phyloP scores from a whole-genome alignment of 192 early-diverging fungal species.

The Thamnidium elegans region DNA sequence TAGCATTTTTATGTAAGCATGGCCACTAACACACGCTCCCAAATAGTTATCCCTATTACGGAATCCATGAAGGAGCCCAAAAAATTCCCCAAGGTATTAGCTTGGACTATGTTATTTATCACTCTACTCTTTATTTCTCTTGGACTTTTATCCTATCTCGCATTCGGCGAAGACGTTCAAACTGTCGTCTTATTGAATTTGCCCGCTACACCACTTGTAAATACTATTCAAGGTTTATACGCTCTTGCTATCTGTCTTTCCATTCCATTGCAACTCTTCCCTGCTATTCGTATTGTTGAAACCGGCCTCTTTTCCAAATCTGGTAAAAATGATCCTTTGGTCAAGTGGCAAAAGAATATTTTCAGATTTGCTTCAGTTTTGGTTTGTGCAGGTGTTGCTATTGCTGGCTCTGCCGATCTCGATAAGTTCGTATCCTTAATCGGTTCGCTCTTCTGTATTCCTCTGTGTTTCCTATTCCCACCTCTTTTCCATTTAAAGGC shows the following conservation, averaged over 20 bases:
- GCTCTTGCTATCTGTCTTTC: slow-evolving; percentile 73
- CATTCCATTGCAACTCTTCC: slow-evolving; percentile 71
- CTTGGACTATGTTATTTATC: slow-evolving; percentile 44
- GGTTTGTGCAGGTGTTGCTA: slow-evolving; percentile 55
- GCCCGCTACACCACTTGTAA: slow-evolving; percentile 48
- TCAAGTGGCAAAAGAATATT: slow-evolving; percentile 78
- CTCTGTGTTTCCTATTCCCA: slow-evolving; percentile 74
- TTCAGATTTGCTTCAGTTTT: slow-evolving; percentile 54
- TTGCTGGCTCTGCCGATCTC: slow-evolving; percentile 56
- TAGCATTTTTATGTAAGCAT: neutral
- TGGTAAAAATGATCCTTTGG: slow-evolving; percentile 50
- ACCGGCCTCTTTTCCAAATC: slow-evolving; percentile 52
- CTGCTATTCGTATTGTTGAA: slow-evolving; percentile 69
- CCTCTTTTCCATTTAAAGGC: slow-evolving; percentile 68
- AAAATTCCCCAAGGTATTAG: slow-evolving; percentile 51
- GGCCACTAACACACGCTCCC: neutral
- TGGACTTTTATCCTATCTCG: slow-evolving; percentile 55
- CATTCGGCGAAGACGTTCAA: slow-evolving; percentile 66
- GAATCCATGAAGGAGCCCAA: slow-evolving; percentile 57
- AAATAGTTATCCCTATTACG: slow-evolving; percentile 47
- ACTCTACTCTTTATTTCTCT: slow-evolving; percentile 43
- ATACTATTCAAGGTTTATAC: slow-evolving; percentile 64
- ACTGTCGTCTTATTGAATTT: slow-evolving; percentile 74
- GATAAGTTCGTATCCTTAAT: slow-evolving; percentile 72
- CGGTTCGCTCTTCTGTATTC: slow-evolving; percentile 61